phyloP scores from a whole-genome alignment of 108 stramenopile species.

The Conticribra guillardii region DNA sequence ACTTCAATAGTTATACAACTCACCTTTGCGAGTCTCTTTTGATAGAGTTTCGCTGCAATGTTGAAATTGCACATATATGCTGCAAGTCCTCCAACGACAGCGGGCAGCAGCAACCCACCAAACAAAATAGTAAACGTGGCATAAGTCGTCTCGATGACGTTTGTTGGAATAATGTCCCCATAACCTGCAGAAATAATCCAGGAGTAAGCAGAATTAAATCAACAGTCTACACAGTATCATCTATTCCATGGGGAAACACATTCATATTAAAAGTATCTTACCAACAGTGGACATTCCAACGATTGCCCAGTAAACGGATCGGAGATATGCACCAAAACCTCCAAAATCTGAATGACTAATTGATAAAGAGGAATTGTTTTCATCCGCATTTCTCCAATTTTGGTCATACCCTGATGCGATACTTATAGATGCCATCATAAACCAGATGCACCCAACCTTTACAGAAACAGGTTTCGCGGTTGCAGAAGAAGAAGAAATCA shows the following conservation, averaged over 20 bases:
- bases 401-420: slow-evolving; percentile 10
- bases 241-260: no score
- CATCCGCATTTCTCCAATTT: slow-evolving; percentile 44
- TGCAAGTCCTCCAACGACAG: slow-evolving; percentile 61
- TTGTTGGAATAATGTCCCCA: slow-evolving; percentile 58
- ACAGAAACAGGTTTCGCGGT: no score
- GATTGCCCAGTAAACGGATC: slow-evolving; percentile 57
- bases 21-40: slow-evolving; percentile 20
- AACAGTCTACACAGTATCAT: no score
- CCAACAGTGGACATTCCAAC: slow-evolving; percentile 53
- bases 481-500: no score
- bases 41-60: slow-evolving; percentile 28
- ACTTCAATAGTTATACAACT: no score
- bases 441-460: slow-evolving; percentile 49
- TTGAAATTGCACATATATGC: slow-evolving; percentile 58
- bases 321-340: slow-evolving; percentile 44
- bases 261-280: not conserved
- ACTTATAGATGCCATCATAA: slow-evolving; percentile 28
- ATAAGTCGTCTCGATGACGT: slow-evolving; percentile 49
- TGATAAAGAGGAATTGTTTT: slow-evolving; percentile 24
- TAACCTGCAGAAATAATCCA: slow-evolving; percentile 45
- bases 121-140: slow-evolving; percentile 47
- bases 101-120: slow-evolving; percentile 57
- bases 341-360: slow-evolving; percentile 38
- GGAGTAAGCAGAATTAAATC: not conserved